phyloP scores from a whole-genome alignment of 2,329 filamentous ascomycete species.

The Alternaria solani region DNA sequence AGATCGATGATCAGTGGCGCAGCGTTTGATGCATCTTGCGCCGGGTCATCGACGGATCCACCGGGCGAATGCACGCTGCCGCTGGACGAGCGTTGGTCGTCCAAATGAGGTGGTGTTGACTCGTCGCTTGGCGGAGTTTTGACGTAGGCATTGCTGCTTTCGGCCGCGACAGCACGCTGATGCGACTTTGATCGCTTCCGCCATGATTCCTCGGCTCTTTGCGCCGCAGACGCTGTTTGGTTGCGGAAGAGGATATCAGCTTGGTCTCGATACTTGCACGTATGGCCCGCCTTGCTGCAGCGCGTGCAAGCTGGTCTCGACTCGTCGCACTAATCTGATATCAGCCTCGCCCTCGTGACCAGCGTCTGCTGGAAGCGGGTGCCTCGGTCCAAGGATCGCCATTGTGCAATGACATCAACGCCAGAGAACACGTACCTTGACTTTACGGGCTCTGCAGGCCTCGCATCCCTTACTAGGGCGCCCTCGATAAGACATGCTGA shows the following conservation, averaged over 20 bases:
- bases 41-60: constrained; percentile 5
- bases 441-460: constrained; percentile 44
- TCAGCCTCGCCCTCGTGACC: constrained; percentile 6
- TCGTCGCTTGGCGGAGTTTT: constrained; percentile 24
- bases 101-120: constrained; percentile 16
- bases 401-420: not conserved
- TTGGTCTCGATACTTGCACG: constrained; percentile 47
- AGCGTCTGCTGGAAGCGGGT: not conserved
- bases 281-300: constrained; percentile 37
- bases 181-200: constrained; percentile 42
- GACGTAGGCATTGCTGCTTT: constrained; percentile 20
- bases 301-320: constrained; percentile 41
- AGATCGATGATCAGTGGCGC: constrained; percentile 11
- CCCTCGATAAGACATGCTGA: constrained; percentile 45
- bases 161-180: constrained; percentile 22
- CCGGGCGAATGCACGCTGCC: constrained; percentile 13
- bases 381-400: not conserved
- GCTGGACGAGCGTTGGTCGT: constrained; percentile 15
- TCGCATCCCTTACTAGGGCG: constrained; percentile 49
- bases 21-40: not conserved
- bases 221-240: constrained; percentile 44
- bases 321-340: constrained; percentile 41
- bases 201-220: constrained; percentile 47
- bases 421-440: constrained; percentile 36
- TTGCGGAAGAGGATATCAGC: constrained; percentile 46